Evolutionary conservation across 805 yeast genomes (phyloP).

Genomic region (Huiozyma sinensis): DNA sequence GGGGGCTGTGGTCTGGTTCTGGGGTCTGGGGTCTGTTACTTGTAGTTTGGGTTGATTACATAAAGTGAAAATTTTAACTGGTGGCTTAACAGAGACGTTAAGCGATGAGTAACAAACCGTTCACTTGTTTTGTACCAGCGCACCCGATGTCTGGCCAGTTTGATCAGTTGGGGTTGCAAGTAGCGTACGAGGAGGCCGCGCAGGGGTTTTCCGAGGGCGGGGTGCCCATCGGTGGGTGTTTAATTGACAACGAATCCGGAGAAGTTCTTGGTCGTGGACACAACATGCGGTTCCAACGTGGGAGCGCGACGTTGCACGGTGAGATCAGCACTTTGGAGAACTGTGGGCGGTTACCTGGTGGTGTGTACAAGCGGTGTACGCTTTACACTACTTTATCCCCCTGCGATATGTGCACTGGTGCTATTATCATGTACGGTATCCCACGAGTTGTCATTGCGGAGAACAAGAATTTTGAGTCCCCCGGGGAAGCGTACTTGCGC

Average conservation of each 20-base stretch:
- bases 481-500: slow-evolving; percentile 62
- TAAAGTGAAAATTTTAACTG: too few species aligned
- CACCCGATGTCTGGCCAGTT: slow-evolving; percentile 32
- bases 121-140: not conserved
- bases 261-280: slow-evolving; percentile 80
- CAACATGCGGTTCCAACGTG: slow-evolving; percentile 78
- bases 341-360: slow-evolving; percentile 81
- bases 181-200: slow-evolving; percentile 64
- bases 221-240: slow-evolving; percentile 56
- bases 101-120: too few species aligned
- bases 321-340: slow-evolving; percentile 83
- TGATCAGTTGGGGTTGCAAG: slow-evolving; percentile 54
- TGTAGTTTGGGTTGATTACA: too few species aligned
- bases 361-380: slow-evolving; percentile 72
- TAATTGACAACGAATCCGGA: slow-evolving; percentile 48
- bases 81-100: too few species aligned
- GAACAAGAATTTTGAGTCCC: slow-evolving; percentile 66
- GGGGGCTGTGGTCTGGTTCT: too few species aligned
- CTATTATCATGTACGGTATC: slow-evolving; percentile 79
- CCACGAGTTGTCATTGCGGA: slow-evolving; percentile 85
- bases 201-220: slow-evolving; percentile 76
- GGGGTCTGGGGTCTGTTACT: too few species aligned
- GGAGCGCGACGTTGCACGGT: slow-evolving; percentile 80
- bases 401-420: slow-evolving; percentile 93
- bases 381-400: slow-evolving; percentile 90